phyloP scores from a whole-genome alignment of 2,329 filamentous ascomycete species.

The Fusarium brevicatenulatum region DNA sequence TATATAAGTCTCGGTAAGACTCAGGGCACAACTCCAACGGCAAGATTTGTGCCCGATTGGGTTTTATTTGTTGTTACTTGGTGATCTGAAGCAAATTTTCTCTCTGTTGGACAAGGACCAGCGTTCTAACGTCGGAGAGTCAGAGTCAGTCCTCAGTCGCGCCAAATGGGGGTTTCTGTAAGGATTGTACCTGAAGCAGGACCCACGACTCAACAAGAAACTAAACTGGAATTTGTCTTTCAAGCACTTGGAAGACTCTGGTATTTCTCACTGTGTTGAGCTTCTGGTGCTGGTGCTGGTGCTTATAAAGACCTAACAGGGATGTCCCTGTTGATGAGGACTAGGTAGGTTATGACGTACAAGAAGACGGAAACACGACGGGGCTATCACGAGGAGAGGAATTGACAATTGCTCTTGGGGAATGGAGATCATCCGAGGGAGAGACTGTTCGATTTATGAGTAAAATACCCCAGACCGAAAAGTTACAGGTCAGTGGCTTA shows the following conservation, averaged over 20 bases:
- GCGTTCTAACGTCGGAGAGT: conserved; percentile 5
- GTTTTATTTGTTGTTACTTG: conserved; percentile 6
- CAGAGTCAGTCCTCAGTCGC: conserved; percentile 5
- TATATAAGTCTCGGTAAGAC: background rate
- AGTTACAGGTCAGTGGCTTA: conserved; percentile 7
- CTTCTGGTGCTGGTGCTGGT: background rate
- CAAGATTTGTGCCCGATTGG: conserved; percentile 8
- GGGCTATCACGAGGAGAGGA: conserved; percentile 1
- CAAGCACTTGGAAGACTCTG: background rate
- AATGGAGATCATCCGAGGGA: background rate
- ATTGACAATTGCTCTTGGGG: background rate
- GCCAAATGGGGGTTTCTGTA: background rate
- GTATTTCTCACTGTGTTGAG: background rate
- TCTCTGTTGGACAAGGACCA: conserved; percentile 22
- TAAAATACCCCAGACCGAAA: background rate
- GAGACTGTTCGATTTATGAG: conserved; percentile 8
- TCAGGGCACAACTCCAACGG: background rate
- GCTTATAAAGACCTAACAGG: conserved; percentile 8
- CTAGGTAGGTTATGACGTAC: conserved; percentile 18
- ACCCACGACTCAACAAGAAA: conserved; percentile 10
- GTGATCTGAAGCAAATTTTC: conserved; percentile 11
- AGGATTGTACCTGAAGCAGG: conserved; percentile 11
- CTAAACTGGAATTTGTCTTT: background rate
- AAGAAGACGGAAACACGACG: conserved; percentile 18
- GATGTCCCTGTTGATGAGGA: conserved; percentile 17